Evolutionary conservation across 257 asterid genomes (phyloP).

Genomic region (Oldenlandia corymbosa): DNA sequence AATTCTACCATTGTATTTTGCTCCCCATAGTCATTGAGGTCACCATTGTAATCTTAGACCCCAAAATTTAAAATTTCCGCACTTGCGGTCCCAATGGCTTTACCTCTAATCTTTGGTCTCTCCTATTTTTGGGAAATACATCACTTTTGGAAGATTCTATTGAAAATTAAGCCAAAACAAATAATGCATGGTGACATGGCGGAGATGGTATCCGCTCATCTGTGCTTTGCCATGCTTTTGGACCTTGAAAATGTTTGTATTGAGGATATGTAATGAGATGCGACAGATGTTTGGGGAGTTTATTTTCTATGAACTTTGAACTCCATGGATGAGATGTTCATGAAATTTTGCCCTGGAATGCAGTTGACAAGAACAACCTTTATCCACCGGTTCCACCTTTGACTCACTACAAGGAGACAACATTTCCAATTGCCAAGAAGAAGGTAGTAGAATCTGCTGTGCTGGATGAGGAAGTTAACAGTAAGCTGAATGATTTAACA

Average conservation of each 20-base stretch:
- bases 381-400: constrained; percentile 87
- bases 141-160: too few relatives aligned
- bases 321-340: constrained; percentile 10
- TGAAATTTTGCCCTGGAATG: constrained; percentile 25
- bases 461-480: constrained; percentile 52
- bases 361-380: constrained; percentile 69
- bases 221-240: too few relatives aligned
- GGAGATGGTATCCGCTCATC: too few relatives aligned
- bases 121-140: too few relatives aligned
- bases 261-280: neutral
- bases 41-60: too few relatives aligned
- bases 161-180: too few relatives aligned
- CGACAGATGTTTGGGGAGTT: neutral
- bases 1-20: neutral
- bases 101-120: too few relatives aligned
- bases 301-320: constrained; percentile 1
- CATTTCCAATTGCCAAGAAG: constrained; percentile 77
- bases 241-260: neutral
- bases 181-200: too few relatives aligned
- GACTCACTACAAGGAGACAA: constrained; percentile 83
- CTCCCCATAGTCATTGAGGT: too few relatives aligned
- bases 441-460: constrained; percentile 52
- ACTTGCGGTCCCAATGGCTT: too few relatives aligned
- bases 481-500: constrained; percentile 61
- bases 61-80: too few relatives aligned